Evolutionary conservation across 768 basidiomycete genomes (phyloP).

Genomic region (Crassisporium funariophilum): DNA sequence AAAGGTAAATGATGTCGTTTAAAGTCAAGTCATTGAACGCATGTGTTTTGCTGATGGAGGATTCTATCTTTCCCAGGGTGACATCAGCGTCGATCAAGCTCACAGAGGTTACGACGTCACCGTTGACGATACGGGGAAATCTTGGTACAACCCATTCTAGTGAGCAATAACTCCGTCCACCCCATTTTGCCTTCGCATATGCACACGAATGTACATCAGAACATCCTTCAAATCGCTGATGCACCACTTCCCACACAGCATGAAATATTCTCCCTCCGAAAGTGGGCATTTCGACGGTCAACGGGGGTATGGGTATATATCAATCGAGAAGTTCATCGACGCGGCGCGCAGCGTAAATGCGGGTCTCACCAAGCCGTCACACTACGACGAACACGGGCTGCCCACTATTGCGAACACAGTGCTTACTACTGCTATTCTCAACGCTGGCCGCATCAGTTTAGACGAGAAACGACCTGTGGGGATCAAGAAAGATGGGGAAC

Average conservation of each 20-base stretch:
- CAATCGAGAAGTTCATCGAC: slow-evolving; percentile 91
- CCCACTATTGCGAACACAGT: slow-evolving; percentile 92
- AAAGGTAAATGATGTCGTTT: slow-evolving; percentile 51
- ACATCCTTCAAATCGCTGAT: slow-evolving; percentile 11
- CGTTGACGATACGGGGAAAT: slow-evolving; percentile 81
- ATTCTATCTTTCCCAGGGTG: slow-evolving; percentile 60
- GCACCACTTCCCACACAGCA: slow-evolving; percentile 44
- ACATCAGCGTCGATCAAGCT: slow-evolving; percentile 91
- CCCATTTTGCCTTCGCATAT: slow-evolving; percentile 6
- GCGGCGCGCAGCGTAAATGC: slow-evolving; percentile 80
- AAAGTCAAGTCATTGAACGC: not conserved
- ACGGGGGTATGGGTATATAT: slow-evolving; percentile 89
- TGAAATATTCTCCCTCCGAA: slow-evolving; percentile 94
- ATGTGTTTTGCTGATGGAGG: slow-evolving; percentile 10
- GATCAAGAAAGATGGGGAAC: slow-evolving; percentile 65
- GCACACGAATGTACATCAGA: too few species aligned
- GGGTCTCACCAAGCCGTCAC: slow-evolving; percentile 59
- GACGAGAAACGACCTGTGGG: slow-evolving; percentile 87
- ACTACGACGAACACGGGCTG: slow-evolving; percentile 78
- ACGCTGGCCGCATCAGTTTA: slow-evolving; percentile 87
- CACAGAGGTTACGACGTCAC: slow-evolving; percentile 93
- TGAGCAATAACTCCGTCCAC: slow-evolving; percentile 39
- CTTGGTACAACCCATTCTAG: slow-evolving; percentile 92
- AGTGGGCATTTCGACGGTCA: slow-evolving; percentile 94
- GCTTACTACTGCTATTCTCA: slow-evolving; percentile 82